phyloP scores from a whole-genome alignment of 2,329 filamentous ascomycete genomes.

The Ophiognomonia clavigignenti-juglandacearum region DNA sequence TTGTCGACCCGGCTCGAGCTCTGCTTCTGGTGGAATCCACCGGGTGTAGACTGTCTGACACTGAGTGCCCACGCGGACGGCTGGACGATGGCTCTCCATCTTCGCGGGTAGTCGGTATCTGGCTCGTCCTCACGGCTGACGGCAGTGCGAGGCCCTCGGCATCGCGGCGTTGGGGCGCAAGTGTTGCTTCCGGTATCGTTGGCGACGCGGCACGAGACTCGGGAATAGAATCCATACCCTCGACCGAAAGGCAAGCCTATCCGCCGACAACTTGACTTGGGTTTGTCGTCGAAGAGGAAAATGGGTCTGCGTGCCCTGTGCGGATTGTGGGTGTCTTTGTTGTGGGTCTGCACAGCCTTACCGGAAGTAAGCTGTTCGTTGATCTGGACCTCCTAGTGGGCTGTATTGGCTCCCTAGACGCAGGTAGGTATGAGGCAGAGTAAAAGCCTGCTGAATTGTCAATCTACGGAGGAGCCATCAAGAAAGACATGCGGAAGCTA shows the following conservation, averaged over 20 bases:
- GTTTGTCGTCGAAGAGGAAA: constrained; percentile 1
- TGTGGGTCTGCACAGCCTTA: constrained; percentile 10
- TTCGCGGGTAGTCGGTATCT: neutral
- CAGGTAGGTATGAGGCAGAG: constrained; percentile 11
- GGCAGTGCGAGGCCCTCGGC: constrained; percentile 6
- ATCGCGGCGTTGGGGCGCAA: constrained; percentile 1
- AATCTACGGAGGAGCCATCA: constrained; percentile 4
- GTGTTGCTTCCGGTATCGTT: constrained; percentile 11
- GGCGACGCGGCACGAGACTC: constrained; percentile 14
- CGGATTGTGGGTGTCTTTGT: constrained; percentile 4
- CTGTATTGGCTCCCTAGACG: constrained; percentile 8
- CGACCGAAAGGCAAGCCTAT: constrained; percentile 3
- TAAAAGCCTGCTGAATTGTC: constrained; percentile 10
- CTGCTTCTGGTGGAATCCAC: constrained; percentile 9
- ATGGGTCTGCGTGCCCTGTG: no score
- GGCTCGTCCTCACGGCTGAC: neutral
- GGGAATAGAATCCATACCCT: constrained; percentile 13
- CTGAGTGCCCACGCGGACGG: constrained; percentile 9
- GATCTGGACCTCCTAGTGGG: constrained; percentile 14
- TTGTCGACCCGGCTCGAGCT: constrained; percentile 9
- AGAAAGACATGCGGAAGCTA: neutral
- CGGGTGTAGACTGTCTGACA: constrained; percentile 7
- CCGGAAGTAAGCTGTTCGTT: constrained; percentile 12
- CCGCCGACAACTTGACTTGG: constrained; percentile 7
- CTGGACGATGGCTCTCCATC: constrained; percentile 1